Evolutionary conservation across 2,329 filamentous ascomycete genomes (phyloP).

Genomic region (Alternaria arbusti): DNA sequence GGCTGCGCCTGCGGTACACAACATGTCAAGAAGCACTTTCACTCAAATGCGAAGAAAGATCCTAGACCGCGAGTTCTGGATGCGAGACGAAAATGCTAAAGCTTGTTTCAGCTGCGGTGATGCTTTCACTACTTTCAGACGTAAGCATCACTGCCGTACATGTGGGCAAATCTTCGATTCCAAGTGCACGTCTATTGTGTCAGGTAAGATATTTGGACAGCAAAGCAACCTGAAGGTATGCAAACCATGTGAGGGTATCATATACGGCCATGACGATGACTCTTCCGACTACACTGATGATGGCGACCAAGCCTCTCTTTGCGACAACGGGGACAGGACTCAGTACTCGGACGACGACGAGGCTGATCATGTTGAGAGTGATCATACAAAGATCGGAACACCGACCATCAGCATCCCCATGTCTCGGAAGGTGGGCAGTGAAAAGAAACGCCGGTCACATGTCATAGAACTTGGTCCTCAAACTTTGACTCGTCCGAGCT

Average conservation of each 20-base stretch:
- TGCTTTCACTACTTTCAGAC: constrained; percentile 88
- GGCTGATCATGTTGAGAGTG: constrained; percentile 39
- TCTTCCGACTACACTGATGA: constrained; percentile 91
- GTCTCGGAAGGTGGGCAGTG: constrained; percentile 71
- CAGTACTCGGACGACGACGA: constrained; percentile 31
- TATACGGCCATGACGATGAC: constrained; percentile 86
- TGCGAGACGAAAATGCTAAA: constrained; percentile 98
- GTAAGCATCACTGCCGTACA: constrained; percentile 93
- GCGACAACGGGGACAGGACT: constrained; percentile 40
- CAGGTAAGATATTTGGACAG: constrained; percentile 86
- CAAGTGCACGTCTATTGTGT: constrained; percentile 91
- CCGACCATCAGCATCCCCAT: constrained; percentile 71
- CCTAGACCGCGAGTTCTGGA: constrained; percentile 96
- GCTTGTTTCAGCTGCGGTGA: constrained; percentile 94
- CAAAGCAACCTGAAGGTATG: constrained; percentile 85
- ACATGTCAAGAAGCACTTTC: constrained; percentile 49
- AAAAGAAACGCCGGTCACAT: constrained; percentile 81
- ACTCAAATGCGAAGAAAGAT: constrained; percentile 81
- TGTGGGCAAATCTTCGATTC: constrained; percentile 99
- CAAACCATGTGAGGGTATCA: constrained; percentile 89
- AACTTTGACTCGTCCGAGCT: constrained; percentile 83
- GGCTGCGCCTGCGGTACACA: constrained; percentile 34
- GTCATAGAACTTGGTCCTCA: constrained; percentile 86
- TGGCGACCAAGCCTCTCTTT: constrained; percentile 68
- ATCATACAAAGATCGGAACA: constrained; percentile 55